Base-by-base conservation (phyloP, 345 rosid genomes). In the Euphorbia pulcherrima region DNA sequence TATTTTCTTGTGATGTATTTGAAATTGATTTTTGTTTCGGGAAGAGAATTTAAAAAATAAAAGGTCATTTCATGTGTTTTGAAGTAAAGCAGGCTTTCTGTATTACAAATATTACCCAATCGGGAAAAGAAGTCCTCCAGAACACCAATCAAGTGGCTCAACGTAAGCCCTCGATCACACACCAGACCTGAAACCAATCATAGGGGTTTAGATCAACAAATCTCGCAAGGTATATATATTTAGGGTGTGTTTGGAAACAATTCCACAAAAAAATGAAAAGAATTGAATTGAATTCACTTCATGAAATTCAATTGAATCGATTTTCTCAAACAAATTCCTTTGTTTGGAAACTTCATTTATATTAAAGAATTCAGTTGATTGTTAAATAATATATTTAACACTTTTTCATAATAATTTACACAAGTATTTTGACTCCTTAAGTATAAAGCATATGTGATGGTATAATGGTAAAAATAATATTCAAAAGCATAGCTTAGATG, bases 131-230 rank as follows among this genome's bases (percentile, higher is more conserved):
- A 94, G 80, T 89, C 95, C 29, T 91, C 65, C 55, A 94, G 73
- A 54, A 89, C 85, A 73, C 99, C 96, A 59, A 91, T 91, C 77
- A 94, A 85, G 72, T 94, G 92, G 68, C 96, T 90, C 70, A 94
- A 84, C 37, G 97, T 88, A 71, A 94, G 99, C 50, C 99, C 97
- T 29, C 87, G 82, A 53, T 94, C 96, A 77, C 99, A 94, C 13
- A 94, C 80, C 41, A 94, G 75, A 81, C 99, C 97, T 94, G 87
- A 78, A 74, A 75, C 60, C 68, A 75, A 37, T 72, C 59, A 48
- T 53, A 67, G 24, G n/a, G 26, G 51, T 65, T 69, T 44, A 51
- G 65, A 14, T 48, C 2, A 33, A 60, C 54, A 64, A 59, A 65
- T 51, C 16, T 41, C 48, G 9, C 14, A 64, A 58, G n/a, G 39